phyloP scores from a whole-genome alignment of 164 flowering plant genomes.

The Stephania japonica region DNA sequence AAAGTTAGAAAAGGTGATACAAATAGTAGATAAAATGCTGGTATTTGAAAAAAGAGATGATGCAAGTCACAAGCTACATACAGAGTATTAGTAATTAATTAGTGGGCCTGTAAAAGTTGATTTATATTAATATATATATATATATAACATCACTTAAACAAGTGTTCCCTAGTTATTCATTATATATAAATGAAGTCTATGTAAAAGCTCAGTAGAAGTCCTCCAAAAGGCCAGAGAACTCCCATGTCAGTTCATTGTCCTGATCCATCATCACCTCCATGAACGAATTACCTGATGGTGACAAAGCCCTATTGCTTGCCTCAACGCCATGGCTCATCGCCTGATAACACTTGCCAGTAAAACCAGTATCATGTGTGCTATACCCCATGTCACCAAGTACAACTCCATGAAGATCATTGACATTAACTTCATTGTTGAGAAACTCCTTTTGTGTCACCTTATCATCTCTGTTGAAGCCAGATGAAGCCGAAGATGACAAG shows the following conservation, averaged over 20 bases:
- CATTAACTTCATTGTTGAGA: background rate
- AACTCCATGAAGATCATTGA: background rate
- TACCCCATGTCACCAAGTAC: conserved; percentile 4
- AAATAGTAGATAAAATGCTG: too few species aligned
- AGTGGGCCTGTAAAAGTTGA: background rate
- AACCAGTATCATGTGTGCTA: background rate
- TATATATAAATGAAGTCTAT: background rate
- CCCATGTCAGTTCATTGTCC: conserved; percentile 47
- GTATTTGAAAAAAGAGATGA: too few species aligned
- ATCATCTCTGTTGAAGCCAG: conserved; percentile 8
- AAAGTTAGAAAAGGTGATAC: too few species aligned
- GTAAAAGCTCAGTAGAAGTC: conserved; percentile 22
- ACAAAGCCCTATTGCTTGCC: conserved; percentile 17
- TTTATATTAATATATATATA: background rate
- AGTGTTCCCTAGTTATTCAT: background rate
- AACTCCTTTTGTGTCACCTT: conserved; percentile 2
- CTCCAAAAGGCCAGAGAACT: conserved; percentile 42
- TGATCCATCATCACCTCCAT: conserved; percentile 56
- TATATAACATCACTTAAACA: background rate
- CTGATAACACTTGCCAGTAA: background rate
- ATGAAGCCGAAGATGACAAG: conserved; percentile 11
- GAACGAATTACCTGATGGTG: conserved; percentile 48
- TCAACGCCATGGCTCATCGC: background rate
- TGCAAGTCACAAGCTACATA: too few species aligned
- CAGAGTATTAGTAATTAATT: background rate